Conservation (phyloP, 148 eudicot genomes). For the Selenicereus undatus region DNA sequence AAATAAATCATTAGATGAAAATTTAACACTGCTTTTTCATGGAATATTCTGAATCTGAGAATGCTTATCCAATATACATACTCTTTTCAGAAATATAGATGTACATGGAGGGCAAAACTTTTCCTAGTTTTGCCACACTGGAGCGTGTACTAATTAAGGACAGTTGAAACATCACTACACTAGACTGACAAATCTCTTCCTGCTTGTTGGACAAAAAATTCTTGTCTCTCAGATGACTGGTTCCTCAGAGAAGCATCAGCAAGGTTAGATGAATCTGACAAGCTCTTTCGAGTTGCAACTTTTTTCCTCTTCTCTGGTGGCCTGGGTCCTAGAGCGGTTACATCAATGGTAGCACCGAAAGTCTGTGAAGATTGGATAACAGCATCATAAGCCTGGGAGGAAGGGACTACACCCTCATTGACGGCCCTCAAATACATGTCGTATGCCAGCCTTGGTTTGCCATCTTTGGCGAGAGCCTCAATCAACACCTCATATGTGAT, state of each 20-base stretch:
- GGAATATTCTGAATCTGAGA: background rate
- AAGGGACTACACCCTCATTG: constrained; percentile 52
- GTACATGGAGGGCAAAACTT: background rate
- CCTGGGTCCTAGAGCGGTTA: constrained; percentile 51
- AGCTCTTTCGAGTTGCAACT: constrained; percentile 34
- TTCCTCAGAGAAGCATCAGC: constrained; percentile 50
- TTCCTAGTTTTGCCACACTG: background rate
- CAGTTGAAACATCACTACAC: constrained; percentile 1
- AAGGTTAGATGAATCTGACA: constrained; percentile 37
- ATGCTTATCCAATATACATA: background rate
- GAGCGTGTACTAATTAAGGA: background rate
- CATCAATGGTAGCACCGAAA: constrained; percentile 53
- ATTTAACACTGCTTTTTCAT: too few species aligned
- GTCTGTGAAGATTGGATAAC: constrained; percentile 40
- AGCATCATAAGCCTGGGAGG: constrained; percentile 71
- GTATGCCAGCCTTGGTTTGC: constrained; percentile 80
- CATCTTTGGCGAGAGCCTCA: constrained; percentile 71
- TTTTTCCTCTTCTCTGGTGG: constrained; percentile 58
- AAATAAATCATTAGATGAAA: too few species aligned
- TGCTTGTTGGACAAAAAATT: constrained; percentile 28
- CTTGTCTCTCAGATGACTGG: constrained; percentile 43
- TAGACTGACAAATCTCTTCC: constrained; percentile 21
- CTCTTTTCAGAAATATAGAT: background rate
- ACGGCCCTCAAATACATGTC: constrained; percentile 63
- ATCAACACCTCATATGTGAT: constrained; percentile 74